Evolutionary conservation across 2,329 filamentous ascomycete species (phyloP), one percentile per base, ranked within the genome.

Genomic region (Dothideomycetes sp.): DNA sequence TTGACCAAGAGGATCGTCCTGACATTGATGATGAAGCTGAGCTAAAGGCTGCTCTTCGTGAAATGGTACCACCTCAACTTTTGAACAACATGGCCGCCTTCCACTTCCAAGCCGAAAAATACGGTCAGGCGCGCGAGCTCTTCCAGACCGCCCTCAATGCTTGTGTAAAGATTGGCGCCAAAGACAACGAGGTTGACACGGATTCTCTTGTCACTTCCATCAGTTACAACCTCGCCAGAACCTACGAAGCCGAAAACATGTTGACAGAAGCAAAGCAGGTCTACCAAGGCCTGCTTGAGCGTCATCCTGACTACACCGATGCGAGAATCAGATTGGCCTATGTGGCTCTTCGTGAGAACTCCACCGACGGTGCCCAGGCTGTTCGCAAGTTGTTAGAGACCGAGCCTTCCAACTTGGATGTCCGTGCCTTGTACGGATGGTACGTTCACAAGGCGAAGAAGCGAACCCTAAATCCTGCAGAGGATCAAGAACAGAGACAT

Each of bases 11-110:
- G 9, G 81, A 88, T 33, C 69, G 72, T 17, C 79, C 81, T 0
- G 64, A 60, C 24, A 48, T 56, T 19, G 56, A 59, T 12, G 53
- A 59, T 16, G 53, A 74, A 18, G 50, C 43, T 1, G 53, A 52
- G 10, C 48, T 52, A 47, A 45, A 45, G 39, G 67, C 68, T 16
- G 69, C 72, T 12, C 69, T 94, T 19, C 80, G 87, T 40, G 84
- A 88, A 56, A 71, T 82, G 44, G 68, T 98, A 1, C 84, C 88
- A 1, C 91, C 91, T 4, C 87, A 94, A 55, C 71, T 96, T 2
- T 73, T 98, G 30, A 98, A 96, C 69, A 98, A 98, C 59, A 94
- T 96, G 58, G 91, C 85, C 4, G 95, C 88, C 61, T 96, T 96
- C 64, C 78, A 94, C 51, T 95, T 86, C 51, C 87, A 94, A 57